Evolutionary conservation across 768 basidiomycete species (phyloP).

Genomic region (Mycena capillaripes): DNA sequence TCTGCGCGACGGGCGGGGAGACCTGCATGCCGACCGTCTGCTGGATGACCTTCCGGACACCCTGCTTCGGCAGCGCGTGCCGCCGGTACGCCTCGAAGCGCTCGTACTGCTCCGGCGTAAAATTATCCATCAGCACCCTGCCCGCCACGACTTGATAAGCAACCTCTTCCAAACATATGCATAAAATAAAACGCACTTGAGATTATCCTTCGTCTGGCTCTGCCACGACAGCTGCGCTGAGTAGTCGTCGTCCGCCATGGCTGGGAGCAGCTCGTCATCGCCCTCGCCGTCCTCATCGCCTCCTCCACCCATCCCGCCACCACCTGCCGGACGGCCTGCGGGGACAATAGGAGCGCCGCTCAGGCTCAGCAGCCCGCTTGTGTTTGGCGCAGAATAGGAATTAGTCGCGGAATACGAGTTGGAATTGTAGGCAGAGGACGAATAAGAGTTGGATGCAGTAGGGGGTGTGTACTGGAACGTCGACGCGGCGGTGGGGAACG

Average conservation of each 20-base stretch:
- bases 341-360: slow-evolving; percentile 34
- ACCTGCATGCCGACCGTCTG: slow-evolving; percentile 86
- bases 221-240: slow-evolving; percentile 87
- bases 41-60: slow-evolving; percentile 88
- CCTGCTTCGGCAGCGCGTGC: slow-evolving; percentile 86
- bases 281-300: slow-evolving; percentile 71
- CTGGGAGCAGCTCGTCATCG: slow-evolving; percentile 84
- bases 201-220: slow-evolving; percentile 89
- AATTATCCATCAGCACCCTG: slow-evolving; percentile 92
- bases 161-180: too few relatives aligned
- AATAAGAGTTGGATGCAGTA: background rate
- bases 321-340: slow-evolving; percentile 23
- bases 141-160: too few relatives aligned
- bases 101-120: slow-evolving; percentile 87
- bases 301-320: slow-evolving; percentile 31
- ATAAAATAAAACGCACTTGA: slow-evolving; percentile 65
- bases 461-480: background rate
- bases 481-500: slow-evolving; percentile 5
- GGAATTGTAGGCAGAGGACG: background rate
- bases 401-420: too few relatives aligned
- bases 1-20: slow-evolving; percentile 88
- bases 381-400: background rate
- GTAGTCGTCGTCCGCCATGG: slow-evolving; percentile 92
- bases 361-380: slow-evolving; percentile 14
- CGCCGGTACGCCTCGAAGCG: slow-evolving; percentile 91